Evolutionary conservation across 1,284 basidiomycete genomes (phyloP).

Genomic region (Boletus mariae): DNA sequence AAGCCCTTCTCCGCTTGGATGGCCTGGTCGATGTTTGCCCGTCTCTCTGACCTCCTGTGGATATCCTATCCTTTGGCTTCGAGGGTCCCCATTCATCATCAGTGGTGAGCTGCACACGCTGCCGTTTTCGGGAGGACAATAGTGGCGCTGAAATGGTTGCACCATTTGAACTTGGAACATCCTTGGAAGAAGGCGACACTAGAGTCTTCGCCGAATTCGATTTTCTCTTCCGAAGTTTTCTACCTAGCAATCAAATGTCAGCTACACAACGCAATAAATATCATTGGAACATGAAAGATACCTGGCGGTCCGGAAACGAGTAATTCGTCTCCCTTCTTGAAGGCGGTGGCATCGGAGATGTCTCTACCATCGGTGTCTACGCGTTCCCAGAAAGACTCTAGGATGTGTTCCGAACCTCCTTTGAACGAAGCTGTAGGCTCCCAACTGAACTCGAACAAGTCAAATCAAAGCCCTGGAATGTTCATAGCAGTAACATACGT

Average conservation of each 20-base stretch:
- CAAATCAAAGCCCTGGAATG: neutral
- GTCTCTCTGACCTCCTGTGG: constrained; percentile 11
- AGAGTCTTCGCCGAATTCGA: constrained; percentile 5
- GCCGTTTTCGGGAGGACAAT: constrained; percentile 25
- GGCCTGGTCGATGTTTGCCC: constrained; percentile 1
- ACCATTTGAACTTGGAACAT: constrained; percentile 8
- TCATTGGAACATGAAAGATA: constrained; percentile 26
- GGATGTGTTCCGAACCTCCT: constrained; percentile 51
- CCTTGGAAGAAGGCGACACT: constrained; percentile 5
- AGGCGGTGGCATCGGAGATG: constrained; percentile 42
- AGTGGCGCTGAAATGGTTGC: constrained; percentile 21
- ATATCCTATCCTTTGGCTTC: constrained; percentile 12
- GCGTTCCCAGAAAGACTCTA: constrained; percentile 60
- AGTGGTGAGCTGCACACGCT: constrained; percentile 7
- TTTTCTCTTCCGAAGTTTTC: constrained; percentile 25
- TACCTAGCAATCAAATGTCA: constrained; percentile 16
- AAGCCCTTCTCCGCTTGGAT: constrained; percentile 25
- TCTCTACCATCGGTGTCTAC: constrained; percentile 51
- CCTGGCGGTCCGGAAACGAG: constrained; percentile 55
- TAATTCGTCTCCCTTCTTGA: constrained; percentile 54
- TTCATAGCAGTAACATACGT: constrained; percentile 49
- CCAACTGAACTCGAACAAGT: constrained; percentile 46
- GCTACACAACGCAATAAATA: neutral
- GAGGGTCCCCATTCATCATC: constrained; percentile 8
- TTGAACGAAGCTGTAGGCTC: constrained; percentile 62